Evolutionary conservation across 495 filamentous ascomycete genomes (phyloP).

Genomic region (Amniculicola lignicola): DNA sequence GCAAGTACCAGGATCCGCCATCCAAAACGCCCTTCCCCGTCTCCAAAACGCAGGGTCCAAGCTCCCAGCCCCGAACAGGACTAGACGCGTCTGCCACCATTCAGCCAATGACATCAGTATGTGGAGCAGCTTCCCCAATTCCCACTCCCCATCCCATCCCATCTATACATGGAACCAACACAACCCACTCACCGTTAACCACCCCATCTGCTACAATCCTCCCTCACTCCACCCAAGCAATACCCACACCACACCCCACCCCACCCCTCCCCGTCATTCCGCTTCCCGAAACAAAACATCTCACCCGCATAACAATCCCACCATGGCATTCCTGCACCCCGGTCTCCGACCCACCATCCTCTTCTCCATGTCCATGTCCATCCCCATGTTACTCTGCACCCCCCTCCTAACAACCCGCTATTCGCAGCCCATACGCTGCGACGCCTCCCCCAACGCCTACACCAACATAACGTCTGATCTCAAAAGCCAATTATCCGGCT

Average conservation of each 20-base stretch:
- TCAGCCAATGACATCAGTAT: conserved; percentile 28
- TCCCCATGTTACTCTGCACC: conserved; percentile 16
- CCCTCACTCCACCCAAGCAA: not conserved
- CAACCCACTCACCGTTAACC: not conserved
- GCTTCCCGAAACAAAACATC: not conserved
- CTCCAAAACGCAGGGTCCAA: conserved; percentile 24
- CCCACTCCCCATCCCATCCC: not conserved
- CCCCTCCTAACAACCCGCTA: conserved; percentile 3
- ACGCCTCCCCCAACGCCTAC: conserved; percentile 6
- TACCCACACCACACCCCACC: not conserved
- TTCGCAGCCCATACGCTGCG: conserved; percentile 14
- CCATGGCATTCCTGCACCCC: conserved; percentile 19
- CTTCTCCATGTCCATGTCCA: conserved; percentile 17
- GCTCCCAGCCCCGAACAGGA: conserved; percentile 1
- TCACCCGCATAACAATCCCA: not conserved
- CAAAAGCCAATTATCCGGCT: not conserved
- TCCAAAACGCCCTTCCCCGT: no score
- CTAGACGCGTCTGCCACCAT: conserved; percentile 2
- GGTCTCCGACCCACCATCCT: conserved; percentile 15
- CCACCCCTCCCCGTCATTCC: not conserved
- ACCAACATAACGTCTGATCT: conserved; percentile 26
- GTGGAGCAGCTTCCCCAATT: not conserved
- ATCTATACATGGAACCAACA: not conserved
- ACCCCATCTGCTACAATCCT: not conserved
- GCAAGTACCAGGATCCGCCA: no score